A percentile compares a stretch with the other conserved stretches of the same genome.
phyloP scores from a whole-genome alignment of 805 yeast genomes.

The Saccharomycopsis fibuligera region DNA sequence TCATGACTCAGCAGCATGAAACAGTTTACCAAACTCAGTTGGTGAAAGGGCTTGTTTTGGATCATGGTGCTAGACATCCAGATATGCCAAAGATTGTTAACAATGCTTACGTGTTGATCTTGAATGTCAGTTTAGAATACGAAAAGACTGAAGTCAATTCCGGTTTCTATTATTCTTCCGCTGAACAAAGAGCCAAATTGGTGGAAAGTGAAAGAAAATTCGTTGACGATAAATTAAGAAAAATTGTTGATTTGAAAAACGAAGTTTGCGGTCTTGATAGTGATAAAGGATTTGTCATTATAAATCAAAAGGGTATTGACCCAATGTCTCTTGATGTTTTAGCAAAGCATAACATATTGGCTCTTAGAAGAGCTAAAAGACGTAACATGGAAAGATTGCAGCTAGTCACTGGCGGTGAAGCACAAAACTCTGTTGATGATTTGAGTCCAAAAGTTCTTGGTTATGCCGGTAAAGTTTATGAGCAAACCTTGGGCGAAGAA shows the following conservation, averaged over 20 bases:
- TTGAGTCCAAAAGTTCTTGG: conserved; percentile 76
- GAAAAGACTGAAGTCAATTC: conserved; percentile 97
- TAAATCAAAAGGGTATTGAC: conserved; percentile 97
- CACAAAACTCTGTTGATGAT: conserved; percentile 96
- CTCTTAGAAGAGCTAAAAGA: conserved; percentile 95
- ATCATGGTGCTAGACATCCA: conserved; percentile 98
- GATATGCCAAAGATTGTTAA: conserved; percentile 91
- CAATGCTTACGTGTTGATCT: conserved; percentile 78
- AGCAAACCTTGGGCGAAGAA: conserved; percentile 93
- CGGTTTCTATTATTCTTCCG: conserved; percentile 87
- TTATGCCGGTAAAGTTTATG: conserved; percentile 83
- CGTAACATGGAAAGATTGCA: conserved; percentile 99
- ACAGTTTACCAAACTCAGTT: conserved; percentile 77
- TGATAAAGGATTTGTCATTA: conserved; percentile 78
- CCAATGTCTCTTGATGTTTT: conserved; percentile 94
- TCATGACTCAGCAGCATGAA: conserved; percentile 96
- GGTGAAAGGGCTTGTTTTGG: conserved; percentile 84
- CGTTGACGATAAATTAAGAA: conserved; percentile 86
- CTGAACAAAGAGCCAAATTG: conserved; percentile 92
- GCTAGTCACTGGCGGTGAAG: conserved; percentile 93
- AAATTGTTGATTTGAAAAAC: conserved; percentile 89
- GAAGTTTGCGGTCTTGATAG: conserved; percentile 77
- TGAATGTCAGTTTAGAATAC: conserved; percentile 92
- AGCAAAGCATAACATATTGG: conserved; percentile 88
- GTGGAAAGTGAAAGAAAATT: conserved; percentile 91